These are phyloP conservation scores for Gaeumannomyces sp. DNA, from an alignment of 2,329 filamentous ascomycete genomes.

Conservation along the genomic window DNA sequence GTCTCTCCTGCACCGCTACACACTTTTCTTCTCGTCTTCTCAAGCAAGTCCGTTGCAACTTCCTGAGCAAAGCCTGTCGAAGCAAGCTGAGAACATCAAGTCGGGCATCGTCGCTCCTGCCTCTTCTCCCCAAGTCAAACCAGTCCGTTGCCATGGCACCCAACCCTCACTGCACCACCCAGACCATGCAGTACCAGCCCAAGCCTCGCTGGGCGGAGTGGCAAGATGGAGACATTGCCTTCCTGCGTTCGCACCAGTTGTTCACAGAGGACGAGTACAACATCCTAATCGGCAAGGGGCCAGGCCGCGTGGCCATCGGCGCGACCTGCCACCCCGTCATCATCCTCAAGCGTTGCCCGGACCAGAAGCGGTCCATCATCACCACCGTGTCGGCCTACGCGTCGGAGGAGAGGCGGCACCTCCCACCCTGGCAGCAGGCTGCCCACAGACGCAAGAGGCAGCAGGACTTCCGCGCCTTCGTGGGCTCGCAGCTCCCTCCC, in stretches of 20 bases:
- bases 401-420: slow-evolving; percentile 17
- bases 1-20: too few relatives aligned
- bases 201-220: neutral
- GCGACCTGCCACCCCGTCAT: slow-evolving; percentile 29
- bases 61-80: too few relatives aligned
- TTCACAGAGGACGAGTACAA: slow-evolving; percentile 16
- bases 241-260: slow-evolving; percentile 17
- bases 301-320: slow-evolving; percentile 10
- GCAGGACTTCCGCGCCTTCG: slow-evolving; percentile 26
- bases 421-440: slow-evolving; percentile 25
- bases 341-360: slow-evolving; percentile 19
- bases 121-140: too few relatives aligned
- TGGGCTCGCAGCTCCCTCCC: slow-evolving; percentile 19
- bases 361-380: slow-evolving; percentile 20
- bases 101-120: neutral
- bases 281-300: slow-evolving; percentile 16
- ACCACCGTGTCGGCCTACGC: slow-evolving; percentile 28
- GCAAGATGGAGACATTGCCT: slow-evolving; percentile 26
- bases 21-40: neutral
- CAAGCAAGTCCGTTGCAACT: neutral
- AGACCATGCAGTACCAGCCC: neutral
- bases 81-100: too few relatives aligned
- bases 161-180: neutral
- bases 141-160: slow-evolving; percentile 1
- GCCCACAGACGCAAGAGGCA: slow-evolving; percentile 19